phyloP scores from a whole-genome alignment of 768 basidiomycete species.

The Hydnomerulius pinastri region DNA sequence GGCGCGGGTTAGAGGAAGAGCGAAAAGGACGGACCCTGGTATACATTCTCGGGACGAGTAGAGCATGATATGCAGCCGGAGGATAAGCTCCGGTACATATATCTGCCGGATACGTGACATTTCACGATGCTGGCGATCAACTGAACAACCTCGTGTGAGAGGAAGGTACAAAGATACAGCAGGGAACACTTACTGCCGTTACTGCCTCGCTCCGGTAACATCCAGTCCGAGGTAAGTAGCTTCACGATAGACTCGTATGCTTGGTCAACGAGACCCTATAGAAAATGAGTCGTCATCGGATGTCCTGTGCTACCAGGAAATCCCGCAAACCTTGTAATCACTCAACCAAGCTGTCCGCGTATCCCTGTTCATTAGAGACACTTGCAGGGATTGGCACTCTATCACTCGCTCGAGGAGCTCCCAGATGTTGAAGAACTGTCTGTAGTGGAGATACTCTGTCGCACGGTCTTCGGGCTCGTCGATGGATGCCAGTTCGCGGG shows the following conservation, averaged over 20 bases:
- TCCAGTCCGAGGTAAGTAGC: constrained; percentile 77
- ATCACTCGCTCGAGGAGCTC: constrained; percentile 61
- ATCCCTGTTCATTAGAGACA: constrained; percentile 58
- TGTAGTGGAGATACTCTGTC: constrained; percentile 76
- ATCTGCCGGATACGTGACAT: constrained; percentile 83
- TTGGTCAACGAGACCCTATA: constrained; percentile 60
- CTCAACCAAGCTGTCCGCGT: constrained; percentile 59
- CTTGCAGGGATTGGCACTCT: constrained; percentile 60
- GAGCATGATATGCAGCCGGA: constrained; percentile 78
- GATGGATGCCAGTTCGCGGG: constrained; percentile 61
- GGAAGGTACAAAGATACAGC: neutral
- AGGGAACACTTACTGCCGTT: constrained; percentile 30
- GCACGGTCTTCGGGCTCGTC: constrained; percentile 70
- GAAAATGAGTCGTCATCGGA: neutral
- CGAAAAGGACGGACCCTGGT: constrained; percentile 54
- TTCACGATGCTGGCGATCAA: constrained; percentile 60
- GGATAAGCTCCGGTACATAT: constrained; percentile 86
- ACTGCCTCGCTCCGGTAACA: constrained; percentile 56
- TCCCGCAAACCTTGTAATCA: constrained; percentile 55
- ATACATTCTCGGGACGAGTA: constrained; percentile 62
- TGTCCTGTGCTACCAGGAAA: neutral
- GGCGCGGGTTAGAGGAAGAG: neutral
- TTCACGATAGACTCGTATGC: constrained; percentile 66
- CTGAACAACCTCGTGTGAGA: constrained; percentile 28
- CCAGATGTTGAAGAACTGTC: constrained; percentile 80